Conservation (phyloP, 306 rosid genomes). For the Crotalaria pallida region DNA sequence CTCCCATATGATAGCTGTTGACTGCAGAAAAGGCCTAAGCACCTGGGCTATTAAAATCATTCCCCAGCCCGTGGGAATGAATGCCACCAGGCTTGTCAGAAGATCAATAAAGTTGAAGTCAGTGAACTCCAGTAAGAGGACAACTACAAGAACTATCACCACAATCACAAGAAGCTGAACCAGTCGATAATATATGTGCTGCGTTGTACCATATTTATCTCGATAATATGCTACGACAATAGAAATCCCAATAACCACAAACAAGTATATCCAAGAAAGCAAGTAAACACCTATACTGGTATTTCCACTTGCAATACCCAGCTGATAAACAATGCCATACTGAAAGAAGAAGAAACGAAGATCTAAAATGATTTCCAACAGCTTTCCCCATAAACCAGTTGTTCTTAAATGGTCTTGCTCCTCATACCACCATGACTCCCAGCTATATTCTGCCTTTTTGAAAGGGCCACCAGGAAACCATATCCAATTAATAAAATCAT, state of each 20-base stretch:
- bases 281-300: slow-evolving; percentile 75
- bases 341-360: slow-evolving; percentile 99
- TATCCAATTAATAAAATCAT: slow-evolving; percentile 74
- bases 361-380: slow-evolving; percentile 83
- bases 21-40: slow-evolving; percentile 77
- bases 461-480: slow-evolving; percentile 75
- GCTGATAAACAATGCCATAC: slow-evolving; percentile 82
- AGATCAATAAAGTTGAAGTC: slow-evolving; percentile 47
- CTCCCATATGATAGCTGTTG: slow-evolving; percentile 72
- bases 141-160: slow-evolving; percentile 48
- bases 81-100: slow-evolving; percentile 65
- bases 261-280: slow-evolving; percentile 75
- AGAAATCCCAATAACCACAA: slow-evolving; percentile 66
- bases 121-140: slow-evolving; percentile 58
- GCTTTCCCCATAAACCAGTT: slow-evolving; percentile 96
- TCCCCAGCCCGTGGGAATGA: slow-evolving; percentile 96
- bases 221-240: slow-evolving; percentile 57
- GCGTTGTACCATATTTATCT: slow-evolving; percentile 69
- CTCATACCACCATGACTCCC: slow-evolving; percentile 96
- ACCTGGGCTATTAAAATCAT: slow-evolving; percentile 83
- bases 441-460: slow-evolving; percentile 67
- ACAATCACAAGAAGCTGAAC: slow-evolving; percentile 73
- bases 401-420: slow-evolving; percentile 89
- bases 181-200: slow-evolving; percentile 72
- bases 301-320: slow-evolving; percentile 29